Evolutionary conservation across 2,329 filamentous ascomycete genomes (phyloP).

Genomic region (Capronia epimyces): DNA sequence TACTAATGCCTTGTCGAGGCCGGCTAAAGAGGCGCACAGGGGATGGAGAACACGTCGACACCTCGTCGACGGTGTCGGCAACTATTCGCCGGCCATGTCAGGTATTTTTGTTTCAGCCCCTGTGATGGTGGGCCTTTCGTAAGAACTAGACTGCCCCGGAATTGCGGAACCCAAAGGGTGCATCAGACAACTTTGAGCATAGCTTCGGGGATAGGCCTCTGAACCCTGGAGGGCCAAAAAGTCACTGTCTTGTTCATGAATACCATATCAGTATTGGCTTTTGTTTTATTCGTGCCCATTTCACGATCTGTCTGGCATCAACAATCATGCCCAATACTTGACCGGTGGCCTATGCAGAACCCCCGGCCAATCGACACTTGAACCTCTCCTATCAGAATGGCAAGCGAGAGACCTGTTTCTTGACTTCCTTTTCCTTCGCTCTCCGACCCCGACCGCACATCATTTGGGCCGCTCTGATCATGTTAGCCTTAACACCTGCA

Average conservation of each 20-base stretch:
- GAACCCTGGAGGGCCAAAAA: constrained; percentile 4
- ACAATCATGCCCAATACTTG: constrained; percentile 20
- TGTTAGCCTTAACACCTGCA: constrained; percentile 23
- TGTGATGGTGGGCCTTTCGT: constrained; percentile 17
- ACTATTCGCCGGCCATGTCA: constrained; percentile 14
- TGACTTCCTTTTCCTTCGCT: constrained; percentile 3
- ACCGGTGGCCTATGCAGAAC: constrained; percentile 17
- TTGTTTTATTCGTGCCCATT: constrained; percentile 5
- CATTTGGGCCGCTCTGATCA: constrained; percentile 17
- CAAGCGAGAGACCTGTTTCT: constrained; percentile 8
- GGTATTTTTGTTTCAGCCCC: constrained; percentile 25
- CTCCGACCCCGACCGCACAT: constrained; percentile 9
- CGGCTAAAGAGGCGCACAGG: constrained; percentile 12
- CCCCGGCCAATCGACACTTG: constrained; percentile 11
- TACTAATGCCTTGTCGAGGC: neutral
- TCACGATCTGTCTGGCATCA: constrained; percentile 9
- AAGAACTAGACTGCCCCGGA: constrained; percentile 21
- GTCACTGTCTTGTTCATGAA: constrained; percentile 15
- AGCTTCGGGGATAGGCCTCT: constrained; percentile 9
- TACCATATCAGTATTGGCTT: constrained; percentile 16
- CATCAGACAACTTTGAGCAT: constrained; percentile 21
- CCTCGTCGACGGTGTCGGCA: constrained; percentile 19
- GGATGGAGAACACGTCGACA: constrained; percentile 11
- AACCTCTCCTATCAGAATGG: constrained; percentile 14
- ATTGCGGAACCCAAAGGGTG: constrained; percentile 18